Evolutionary conservation across 2,329 filamentous ascomycete species (phyloP), one percentile per base, ranked within the genome.

Genomic region (Beauveria sp.): DNA sequence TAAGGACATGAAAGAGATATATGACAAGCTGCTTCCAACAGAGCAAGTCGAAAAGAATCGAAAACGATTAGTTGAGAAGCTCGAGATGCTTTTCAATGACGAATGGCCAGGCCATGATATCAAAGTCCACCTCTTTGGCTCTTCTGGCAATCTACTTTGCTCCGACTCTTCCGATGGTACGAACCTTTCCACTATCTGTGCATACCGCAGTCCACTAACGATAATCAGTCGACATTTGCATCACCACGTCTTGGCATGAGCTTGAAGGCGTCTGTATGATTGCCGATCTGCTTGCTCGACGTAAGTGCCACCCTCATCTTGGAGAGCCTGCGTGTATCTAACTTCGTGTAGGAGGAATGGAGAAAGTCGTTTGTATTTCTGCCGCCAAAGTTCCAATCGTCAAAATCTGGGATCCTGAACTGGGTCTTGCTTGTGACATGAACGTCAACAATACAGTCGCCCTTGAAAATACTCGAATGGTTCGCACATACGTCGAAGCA

Each of bases 381-480:
- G 90, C 89, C 47, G 95, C 95, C 63, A 98, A 97, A 75, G 95
- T 99, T 16, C 93, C 95, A 4, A 99, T 99, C 70, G 95, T 99
- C 67, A 98, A 98, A 78, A 90, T 96, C 61, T 99, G 95, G 93
- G 95, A 99, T 72, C 95, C 95, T 3, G 91, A 96, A 73, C 80
- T 97, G 62, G 81, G 87, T 66, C 80, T 99, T 56, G 90, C 92
- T 18, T 97, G 93, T 73, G 95, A 99, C 72, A 95, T 99, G 88
- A 99, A 99, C 68, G 93, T 99, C 77, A 99, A 99, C 78, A 99
- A 98, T 69, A 95, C 93, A 0, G 76, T 96, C 58, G 95, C 95
- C 4, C 79, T 99, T 64, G 93, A 98, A 74, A 99, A 99, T 70
- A 99, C 95, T 16, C 86, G 93, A 56, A 96, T 99, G 93, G 95